Percentiles rank a stretch among this genome's conserved stretches.
Conservation (phyloP, 768 basidiomycete genomes). For the Fomitopsis serialis region DNA sequence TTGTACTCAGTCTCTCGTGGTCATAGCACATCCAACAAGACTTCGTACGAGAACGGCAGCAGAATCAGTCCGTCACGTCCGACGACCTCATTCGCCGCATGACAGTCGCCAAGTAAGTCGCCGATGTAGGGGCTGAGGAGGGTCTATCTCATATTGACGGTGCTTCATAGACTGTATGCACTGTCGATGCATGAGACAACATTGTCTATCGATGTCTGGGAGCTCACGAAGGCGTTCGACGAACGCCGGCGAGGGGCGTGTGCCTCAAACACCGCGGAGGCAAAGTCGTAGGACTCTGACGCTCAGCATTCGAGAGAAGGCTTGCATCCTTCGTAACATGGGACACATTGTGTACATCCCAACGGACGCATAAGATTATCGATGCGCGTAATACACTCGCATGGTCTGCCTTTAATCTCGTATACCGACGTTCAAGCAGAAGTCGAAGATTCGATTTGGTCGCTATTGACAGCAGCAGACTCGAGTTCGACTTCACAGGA, state of each 20-base stretch:
- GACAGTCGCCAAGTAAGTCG: conserved; percentile 59
- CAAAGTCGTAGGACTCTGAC: background rate
- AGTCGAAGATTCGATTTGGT: too few relatives aligned
- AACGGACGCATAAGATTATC: too few relatives aligned
- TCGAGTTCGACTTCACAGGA: too few relatives aligned
- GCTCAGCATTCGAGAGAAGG: too few relatives aligned
- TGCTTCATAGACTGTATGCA: conserved; percentile 47
- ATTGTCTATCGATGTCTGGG: conserved; percentile 58
- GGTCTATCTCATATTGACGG: conserved; percentile 2
- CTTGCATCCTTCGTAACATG: too few relatives aligned
- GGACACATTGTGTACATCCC: too few relatives aligned
- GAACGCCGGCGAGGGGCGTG: conserved; percentile 29
- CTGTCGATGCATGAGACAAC: conserved; percentile 52
- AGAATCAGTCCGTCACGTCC: conserved; percentile 34
- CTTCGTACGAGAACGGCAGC: conserved; percentile 48
- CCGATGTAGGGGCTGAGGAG: background rate
- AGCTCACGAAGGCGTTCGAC: conserved; percentile 58
- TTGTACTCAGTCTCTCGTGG: background rate
- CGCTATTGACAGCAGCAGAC: too few relatives aligned
- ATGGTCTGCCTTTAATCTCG: too few relatives aligned
- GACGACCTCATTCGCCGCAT: conserved; percentile 67
- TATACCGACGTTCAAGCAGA: too few relatives aligned
- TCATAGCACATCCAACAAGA: conserved; percentile 70
- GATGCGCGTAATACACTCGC: too few relatives aligned
- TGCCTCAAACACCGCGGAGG: background rate